Evolutionary conservation across 805 yeast species (phyloP), one percentile per base, ranked within the genome.

Genomic region (Huiozyma sinensis): DNA sequence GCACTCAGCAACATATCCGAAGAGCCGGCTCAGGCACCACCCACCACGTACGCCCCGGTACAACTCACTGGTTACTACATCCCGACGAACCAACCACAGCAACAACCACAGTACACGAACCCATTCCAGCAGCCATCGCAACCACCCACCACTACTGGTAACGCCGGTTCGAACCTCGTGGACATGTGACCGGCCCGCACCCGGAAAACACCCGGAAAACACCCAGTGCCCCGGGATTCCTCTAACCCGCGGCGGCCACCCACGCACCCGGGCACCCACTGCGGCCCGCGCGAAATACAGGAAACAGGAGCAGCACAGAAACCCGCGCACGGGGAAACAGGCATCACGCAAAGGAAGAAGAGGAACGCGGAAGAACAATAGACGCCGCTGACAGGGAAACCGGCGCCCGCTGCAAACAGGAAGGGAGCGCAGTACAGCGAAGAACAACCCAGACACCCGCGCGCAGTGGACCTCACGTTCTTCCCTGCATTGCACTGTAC

Each of bases 1-100:
- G 52, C 66, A 3, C 43, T 60, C 38, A 60, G 54, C 6, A 59
- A 57, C 37, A 33, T 49, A 36, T 37, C 44, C 47, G 47, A 50
- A 11, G 49, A 50, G 31, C 38, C 36, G 13, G n/a, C 3, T 31
- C 30, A 44, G 7, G 39, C 41, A 7, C 40, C 47, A 36, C 46
- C 46, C 3, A 28, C 41, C 12, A 36, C 50, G 36, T 41, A 47
- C 33, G 42, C 45, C 8, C 49, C 55, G 40, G 47, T 48, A 12
- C 43, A 40, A 35, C 38, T 41, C 10, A 31, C 53, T 28, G 40
- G 49, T 5, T 38, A 38, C 28, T 32, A 31, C 7, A 33, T 33
- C 9, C 42, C 31, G 4, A 36, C 40, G 7, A 42, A 42, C 28
- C 49, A 46, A 28, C 44, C 43, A 29, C 41, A 41, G 24, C 54